Conservation (phyloP, 345 rosid genomes). For the Eucalyptus polybractea region DNA sequence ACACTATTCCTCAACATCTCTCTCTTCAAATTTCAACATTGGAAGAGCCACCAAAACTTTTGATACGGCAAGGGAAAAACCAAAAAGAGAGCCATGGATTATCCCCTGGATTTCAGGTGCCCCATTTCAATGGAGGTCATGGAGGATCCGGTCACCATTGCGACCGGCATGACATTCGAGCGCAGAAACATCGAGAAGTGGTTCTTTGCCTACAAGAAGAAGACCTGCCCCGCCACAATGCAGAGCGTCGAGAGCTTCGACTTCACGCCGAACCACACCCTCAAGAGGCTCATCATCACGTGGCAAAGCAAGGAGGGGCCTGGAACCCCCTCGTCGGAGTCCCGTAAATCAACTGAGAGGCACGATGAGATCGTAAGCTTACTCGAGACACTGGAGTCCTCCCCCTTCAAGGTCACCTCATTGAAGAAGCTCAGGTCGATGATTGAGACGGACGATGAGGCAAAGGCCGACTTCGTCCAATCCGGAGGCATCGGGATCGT, state of each 20-base stretch:
- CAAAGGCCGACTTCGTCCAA: not conserved
- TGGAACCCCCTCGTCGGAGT: not conserved
- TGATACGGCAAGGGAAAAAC: not conserved
- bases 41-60: not conserved
- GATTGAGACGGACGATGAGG: not conserved
- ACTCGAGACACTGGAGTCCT: constrained; percentile 2
- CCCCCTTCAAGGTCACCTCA: constrained; percentile 16
- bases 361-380: constrained; percentile 2
- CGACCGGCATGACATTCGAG: constrained; percentile 39
- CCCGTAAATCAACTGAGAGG: not conserved
- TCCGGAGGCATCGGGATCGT: constrained; percentile 6
- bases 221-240: constrained; percentile 31
- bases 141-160: constrained; percentile 40
- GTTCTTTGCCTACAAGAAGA: constrained; percentile 29
- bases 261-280: constrained; percentile 18
- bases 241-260: constrained; percentile 1
- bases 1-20: not conserved
- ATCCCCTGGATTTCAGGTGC: constrained; percentile 23
- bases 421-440: constrained; percentile 10
- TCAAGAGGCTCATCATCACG: constrained; percentile 13
- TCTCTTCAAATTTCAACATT: not conserved
- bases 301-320: not conserved
- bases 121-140: constrained; percentile 35
- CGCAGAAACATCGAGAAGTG: constrained; percentile 36
- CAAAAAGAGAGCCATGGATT: not conserved